A percentile compares a stretch with the other conserved stretches of the same genome.
Conservation (phyloP, 139 green algal species). For the Picochlorum sp. region DNA sequence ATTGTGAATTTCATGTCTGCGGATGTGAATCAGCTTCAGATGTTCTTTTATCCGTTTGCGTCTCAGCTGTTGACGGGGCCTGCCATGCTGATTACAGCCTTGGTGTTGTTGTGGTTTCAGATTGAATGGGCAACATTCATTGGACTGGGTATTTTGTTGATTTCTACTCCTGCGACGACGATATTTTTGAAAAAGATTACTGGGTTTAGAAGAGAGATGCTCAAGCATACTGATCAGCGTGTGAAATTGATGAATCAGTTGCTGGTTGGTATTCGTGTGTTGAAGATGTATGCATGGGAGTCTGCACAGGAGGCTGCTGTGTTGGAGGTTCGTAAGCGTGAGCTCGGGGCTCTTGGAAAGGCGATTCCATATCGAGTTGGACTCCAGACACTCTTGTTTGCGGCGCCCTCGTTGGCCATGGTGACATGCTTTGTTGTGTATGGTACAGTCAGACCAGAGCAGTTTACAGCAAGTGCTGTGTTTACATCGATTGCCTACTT, state of each 20-base stretch:
- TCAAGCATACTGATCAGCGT: conserved; percentile 77
- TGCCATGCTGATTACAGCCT: conserved; percentile 58
- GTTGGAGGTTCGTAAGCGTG: conserved; percentile 40
- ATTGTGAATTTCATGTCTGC: conserved; percentile 46
- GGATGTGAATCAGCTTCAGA: conserved; percentile 41
- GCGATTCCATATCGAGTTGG: conserved; percentile 44
- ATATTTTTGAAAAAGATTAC: conserved; percentile 64
- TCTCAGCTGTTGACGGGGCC: conserved; percentile 43
- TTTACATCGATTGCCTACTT: conserved; percentile 90
- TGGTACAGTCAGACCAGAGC: conserved; percentile 18
- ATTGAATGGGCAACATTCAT: conserved; percentile 82
- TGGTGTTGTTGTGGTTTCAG: conserved; percentile 77
- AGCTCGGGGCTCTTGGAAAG: conserved; percentile 51
- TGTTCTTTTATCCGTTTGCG: conserved; percentile 45
- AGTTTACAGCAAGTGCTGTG: conserved; percentile 51
- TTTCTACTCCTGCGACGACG: conserved; percentile 57
- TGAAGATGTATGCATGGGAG: conserved; percentile 87
- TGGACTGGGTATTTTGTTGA: conserved; percentile 69
- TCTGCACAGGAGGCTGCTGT: conserved; percentile 38
- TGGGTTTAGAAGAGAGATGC: conserved; percentile 44
- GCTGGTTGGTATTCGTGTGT: conserved; percentile 48
- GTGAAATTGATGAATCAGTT: conserved; percentile 86
- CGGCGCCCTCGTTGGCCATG: conserved; percentile 61
- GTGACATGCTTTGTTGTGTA: conserved; percentile 78
- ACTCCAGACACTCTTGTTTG: conserved; percentile 70